phyloP scores from a whole-genome alignment of 169 alveolate genomes.

The Hepatocystis sp. region DNA sequence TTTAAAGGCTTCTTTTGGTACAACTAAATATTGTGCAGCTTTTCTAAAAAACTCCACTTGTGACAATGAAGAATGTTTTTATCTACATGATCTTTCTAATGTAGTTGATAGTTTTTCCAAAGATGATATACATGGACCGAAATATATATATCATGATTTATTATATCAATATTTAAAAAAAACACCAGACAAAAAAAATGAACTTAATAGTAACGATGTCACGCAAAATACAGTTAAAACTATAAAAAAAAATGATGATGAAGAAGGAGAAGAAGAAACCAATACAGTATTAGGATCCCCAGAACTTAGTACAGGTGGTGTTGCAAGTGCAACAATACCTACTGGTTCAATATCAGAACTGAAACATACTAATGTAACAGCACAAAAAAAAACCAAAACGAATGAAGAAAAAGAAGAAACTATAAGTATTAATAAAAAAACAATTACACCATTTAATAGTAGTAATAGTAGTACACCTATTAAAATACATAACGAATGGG shows the following conservation, averaged over 20 bases:
- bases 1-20: constrained; percentile 94
- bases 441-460: background rate
- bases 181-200: constrained; percentile 32
- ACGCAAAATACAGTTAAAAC: background rate
- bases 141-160: constrained; percentile 75
- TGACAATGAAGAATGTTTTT: constrained; percentile 92
- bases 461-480: no score
- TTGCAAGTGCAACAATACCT: background rate
- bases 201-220: background rate
- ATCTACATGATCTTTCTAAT: constrained; percentile 92
- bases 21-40: constrained; percentile 94
- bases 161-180: constrained; percentile 64
- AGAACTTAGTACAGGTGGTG: background rate
- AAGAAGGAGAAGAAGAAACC: background rate
- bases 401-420: constrained; percentile 8
- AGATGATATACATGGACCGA: constrained; percentile 77
- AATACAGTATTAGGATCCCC: background rate
- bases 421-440: background rate
- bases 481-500: constrained; percentile 26
- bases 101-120: constrained; percentile 84
- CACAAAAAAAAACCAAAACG: no score
- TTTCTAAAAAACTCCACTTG: constrained; percentile 91
- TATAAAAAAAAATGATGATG: background rate
- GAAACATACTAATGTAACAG: no score
- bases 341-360: no score